Conservation (phyloP, 768 basidiomycete genomes). For the Amanita inopinata region DNA sequence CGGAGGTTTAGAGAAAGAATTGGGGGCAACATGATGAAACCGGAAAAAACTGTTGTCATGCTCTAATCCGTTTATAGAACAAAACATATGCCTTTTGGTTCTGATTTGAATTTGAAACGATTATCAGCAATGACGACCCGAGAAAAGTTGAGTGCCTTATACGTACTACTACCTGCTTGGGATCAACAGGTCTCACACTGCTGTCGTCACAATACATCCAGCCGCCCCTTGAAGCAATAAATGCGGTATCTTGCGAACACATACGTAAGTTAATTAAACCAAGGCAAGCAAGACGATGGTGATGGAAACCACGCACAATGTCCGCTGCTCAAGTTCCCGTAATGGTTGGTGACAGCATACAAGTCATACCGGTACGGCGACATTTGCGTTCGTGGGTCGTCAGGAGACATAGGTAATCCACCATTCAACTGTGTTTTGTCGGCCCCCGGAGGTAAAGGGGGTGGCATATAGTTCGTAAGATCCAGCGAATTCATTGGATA, state of each 20-base stretch:
- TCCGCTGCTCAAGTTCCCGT: conserved; percentile 86
- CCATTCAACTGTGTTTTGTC: conserved; percentile 40
- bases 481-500: conserved; percentile 64
- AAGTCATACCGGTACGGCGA: conserved; percentile 91
- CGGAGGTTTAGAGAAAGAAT: no score
- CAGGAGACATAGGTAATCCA: conserved; percentile 31
- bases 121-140: conserved; percentile 7
- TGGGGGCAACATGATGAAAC: no score
- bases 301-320: conserved; percentile 62
- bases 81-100: conserved; percentile 67
- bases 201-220: conserved; percentile 97
- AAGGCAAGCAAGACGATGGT: not conserved
- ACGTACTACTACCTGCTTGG: conserved; percentile 77
- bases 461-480: conserved; percentile 77
- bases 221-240: conserved; percentile 73
- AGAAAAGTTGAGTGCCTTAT: conserved; percentile 2
- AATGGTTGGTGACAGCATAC: conserved; percentile 94
- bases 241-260: conserved; percentile 71
- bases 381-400: conserved; percentile 74
- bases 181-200: conserved; percentile 61
- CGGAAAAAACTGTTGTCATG: conserved; percentile 26
- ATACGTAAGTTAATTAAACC: not conserved
- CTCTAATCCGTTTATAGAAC: conserved; percentile 63
- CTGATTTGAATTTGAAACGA: conserved; percentile 16
- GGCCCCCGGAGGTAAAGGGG: conserved; percentile 58